Evolutionary conservation across 2,329 filamentous ascomycete species (phyloP).

Genomic region (Xylaria sp.): DNA sequence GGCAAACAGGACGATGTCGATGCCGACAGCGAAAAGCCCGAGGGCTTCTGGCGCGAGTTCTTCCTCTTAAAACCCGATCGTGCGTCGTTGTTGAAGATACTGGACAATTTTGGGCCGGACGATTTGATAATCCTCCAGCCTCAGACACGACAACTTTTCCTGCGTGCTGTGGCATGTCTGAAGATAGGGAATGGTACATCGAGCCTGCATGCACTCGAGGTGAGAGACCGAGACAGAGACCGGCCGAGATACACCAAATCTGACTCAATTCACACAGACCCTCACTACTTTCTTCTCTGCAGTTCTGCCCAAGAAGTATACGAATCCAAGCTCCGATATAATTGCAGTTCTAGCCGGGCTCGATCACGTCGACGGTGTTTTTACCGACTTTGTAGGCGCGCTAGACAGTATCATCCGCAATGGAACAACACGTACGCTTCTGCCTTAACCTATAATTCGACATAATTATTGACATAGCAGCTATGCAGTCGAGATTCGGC

Average conservation of each 20-base stretch:
- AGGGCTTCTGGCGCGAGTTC: constrained; percentile 96
- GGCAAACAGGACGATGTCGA: constrained; percentile 62
- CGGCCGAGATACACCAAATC: constrained; percentile 9
- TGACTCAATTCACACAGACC: constrained; percentile 71
- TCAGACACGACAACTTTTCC: constrained; percentile 82
- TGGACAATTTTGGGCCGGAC: constrained; percentile 77
- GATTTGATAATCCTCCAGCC: constrained; percentile 81
- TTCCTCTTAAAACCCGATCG: constrained; percentile 88
- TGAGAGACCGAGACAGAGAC: constrained; percentile 56
- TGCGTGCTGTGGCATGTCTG: constrained; percentile 74
- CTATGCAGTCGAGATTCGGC: constrained; percentile 72
- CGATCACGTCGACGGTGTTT: constrained; percentile 85
- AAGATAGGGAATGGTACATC: constrained; percentile 69
- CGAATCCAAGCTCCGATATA: constrained; percentile 93
- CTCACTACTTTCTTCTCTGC: constrained; percentile 87
- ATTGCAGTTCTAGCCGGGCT: constrained; percentile 90
- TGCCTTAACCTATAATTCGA: background rate
- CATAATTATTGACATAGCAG: constrained; percentile 19
- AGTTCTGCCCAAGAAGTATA: constrained; percentile 88
- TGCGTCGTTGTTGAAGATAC: constrained; percentile 70
- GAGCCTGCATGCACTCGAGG: constrained; percentile 85
- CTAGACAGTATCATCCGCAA: constrained; percentile 86
- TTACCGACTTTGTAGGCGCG: constrained; percentile 86
- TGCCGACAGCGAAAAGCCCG: constrained; percentile 75
- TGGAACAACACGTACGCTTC: constrained; percentile 72